These are phyloP conservation scores for Sugiyamaella smithiae DNA, from an alignment of 805 yeast species.

Conservation along the genomic window DNA sequence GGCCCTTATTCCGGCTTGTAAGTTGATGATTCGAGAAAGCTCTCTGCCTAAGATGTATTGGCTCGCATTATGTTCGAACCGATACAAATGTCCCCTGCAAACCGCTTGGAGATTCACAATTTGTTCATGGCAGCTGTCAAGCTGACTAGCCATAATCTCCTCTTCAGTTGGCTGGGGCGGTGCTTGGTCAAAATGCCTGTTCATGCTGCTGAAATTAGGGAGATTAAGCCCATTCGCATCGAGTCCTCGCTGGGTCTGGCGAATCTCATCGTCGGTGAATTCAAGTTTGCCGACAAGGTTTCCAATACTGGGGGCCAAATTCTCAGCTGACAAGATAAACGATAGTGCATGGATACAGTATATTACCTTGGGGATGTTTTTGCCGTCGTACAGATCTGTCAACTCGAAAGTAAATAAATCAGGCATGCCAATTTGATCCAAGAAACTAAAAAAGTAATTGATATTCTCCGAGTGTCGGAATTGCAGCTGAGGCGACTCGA, in stretches of 20 bases:
- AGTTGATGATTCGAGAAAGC: constrained; percentile 24
- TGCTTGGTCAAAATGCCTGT: constrained; percentile 40
- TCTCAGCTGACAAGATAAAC: constrained; percentile 59
- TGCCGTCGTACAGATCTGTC: constrained; percentile 88
- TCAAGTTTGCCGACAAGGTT: constrained; percentile 59
- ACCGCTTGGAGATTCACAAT: constrained; percentile 63
- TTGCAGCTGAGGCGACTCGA: constrained; percentile 62
- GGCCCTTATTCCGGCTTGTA: constrained; percentile 61
- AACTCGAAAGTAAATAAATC: constrained; percentile 86
- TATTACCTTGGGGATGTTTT: constrained; percentile 89
- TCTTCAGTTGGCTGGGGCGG: constrained; percentile 28
- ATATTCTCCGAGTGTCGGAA: constrained; percentile 93
- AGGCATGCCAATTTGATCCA: constrained; percentile 72
- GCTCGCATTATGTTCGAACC: constrained; percentile 63
- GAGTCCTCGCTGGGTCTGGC: constrained; percentile 58
- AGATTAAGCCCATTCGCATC: constrained; percentile 63
- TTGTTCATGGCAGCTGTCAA: constrained; percentile 31
- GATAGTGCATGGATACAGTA: constrained; percentile 89
- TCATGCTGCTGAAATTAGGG: constrained; percentile 70
- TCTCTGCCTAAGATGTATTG: constrained; percentile 50
- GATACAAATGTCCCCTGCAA: constrained; percentile 39
- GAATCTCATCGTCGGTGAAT: constrained; percentile 67
- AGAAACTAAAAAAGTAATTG: constrained; percentile 67
- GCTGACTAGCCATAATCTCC: constrained; percentile 31
- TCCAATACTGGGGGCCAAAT: constrained; percentile 57